Base-by-base conservation (phyloP, 208 protist genomes). In the Angomonas ambiguus region DNA sequence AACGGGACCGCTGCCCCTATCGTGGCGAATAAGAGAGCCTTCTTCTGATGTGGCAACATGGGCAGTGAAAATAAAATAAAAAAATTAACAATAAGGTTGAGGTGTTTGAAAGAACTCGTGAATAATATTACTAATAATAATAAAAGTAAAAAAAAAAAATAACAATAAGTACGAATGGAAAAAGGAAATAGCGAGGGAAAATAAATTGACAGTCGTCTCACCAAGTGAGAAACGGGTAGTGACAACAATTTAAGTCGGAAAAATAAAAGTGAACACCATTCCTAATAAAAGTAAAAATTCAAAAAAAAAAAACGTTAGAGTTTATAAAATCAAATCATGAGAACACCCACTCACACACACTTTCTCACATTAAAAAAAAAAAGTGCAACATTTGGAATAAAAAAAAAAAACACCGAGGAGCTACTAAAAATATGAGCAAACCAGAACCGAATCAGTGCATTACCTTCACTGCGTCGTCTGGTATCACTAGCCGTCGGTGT, bases 1-100 rank as follows among this genome's bases (percentile, higher is more conserved):
- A 77, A n/a, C 10, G 74, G 64, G 0, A 77, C 34, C 22, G 62
- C 27, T 10, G 74, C 66, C 32, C 65, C 72, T 31, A 65, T 73
- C 2, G 56, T 10, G 5, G 67, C 67, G 2, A 55, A 31, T 0
- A 72, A 11, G 1, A 72, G 10, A 28, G 60, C 25, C 1, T 4
- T 49, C n/a, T 55, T 3, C 2, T 31, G 20, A 33, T 31, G 60
- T 33, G 60, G 31, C 6, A 30, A 42, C 60, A 65, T 65, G 11
- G 31, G n/a, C 5, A 20, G 53, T 55, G 24, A n/a, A 59, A 8
- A 5, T 59, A 10, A 8, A 59, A 33, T 16, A 59, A 59, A 59
- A 59, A 33, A 56, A 56, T 27, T 16, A 56, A 56, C 5, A 56
- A 56, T 30, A 20, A 25, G 49, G 49, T 6, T 48, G 11, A 11